Conservation (phyloP, 768 basidiomycete species). For the Rhodosporidiobolus sp. region DNA sequence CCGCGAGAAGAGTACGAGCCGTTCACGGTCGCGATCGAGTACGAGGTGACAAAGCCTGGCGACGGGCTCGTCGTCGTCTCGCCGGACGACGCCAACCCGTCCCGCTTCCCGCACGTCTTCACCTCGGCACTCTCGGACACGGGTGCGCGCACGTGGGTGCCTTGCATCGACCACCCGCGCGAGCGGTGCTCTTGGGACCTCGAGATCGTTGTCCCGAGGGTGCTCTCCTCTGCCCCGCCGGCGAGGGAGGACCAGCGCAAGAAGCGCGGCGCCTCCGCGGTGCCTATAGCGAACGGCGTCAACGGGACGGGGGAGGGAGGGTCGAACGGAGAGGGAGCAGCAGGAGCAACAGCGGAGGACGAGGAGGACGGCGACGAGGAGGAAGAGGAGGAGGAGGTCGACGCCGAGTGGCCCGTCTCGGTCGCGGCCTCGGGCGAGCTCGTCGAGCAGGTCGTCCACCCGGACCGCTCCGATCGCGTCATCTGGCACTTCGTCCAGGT, state of each 20-base stretch:
- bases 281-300: constrained; percentile 16
- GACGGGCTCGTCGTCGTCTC: constrained; percentile 82
- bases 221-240: constrained; percentile 25
- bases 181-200: constrained; percentile 99
- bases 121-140: constrained; percentile 83
- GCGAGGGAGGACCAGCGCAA: neutral
- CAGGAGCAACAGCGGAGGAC: constrained; percentile 51
- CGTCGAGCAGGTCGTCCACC: constrained; percentile 93
- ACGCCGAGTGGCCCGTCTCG: constrained; percentile 64
- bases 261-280: constrained; percentile 52
- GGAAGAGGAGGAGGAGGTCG: constrained; percentile 34
- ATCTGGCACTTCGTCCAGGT: constrained; percentile 89
- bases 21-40: constrained; percentile 70
- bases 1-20: constrained; percentile 66
- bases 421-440: constrained; percentile 94
- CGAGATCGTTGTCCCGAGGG: constrained; percentile 80
- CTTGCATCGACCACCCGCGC: constrained; percentile 90
- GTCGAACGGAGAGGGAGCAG: constrained; percentile 51
- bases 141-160: constrained; percentile 97
- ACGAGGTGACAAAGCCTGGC: constrained; percentile 74
- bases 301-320: constrained; percentile 55
- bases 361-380: constrained; percentile 47
- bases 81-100: constrained; percentile 76
- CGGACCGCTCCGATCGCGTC: constrained; percentile 85
- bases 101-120: constrained; percentile 87